These are phyloP conservation scores for Collybiopsis confluens DNA, from an alignment of 768 basidiomycete genomes.

Conservation along the genomic window DNA sequence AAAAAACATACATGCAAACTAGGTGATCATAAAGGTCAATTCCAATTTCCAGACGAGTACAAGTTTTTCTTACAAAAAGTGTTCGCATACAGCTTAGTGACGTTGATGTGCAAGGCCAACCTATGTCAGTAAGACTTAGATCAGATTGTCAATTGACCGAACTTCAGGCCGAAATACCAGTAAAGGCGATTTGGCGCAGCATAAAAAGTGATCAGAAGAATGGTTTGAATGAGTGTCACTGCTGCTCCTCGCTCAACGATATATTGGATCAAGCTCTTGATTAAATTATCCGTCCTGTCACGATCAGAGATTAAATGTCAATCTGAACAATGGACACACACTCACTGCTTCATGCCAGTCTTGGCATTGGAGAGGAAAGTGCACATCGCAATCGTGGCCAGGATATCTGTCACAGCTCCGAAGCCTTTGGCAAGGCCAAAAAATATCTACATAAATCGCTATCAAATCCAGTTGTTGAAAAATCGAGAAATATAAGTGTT, in stretches of 20 bases:
- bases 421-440: conserved; percentile 43
- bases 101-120: conserved; percentile 45
- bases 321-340: not conserved
- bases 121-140: conserved; percentile 17
- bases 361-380: conserved; percentile 30
- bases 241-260: conserved; percentile 39
- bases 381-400: conserved; percentile 43
- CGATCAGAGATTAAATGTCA: not conserved
- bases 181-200: conserved; percentile 29
- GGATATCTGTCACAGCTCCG: conserved; percentile 36
- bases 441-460: conserved; percentile 30
- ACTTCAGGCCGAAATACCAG: conserved; percentile 24
- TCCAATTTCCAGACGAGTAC: not conserved
- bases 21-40: not conserved
- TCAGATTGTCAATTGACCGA: too few relatives aligned
- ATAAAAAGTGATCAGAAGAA: conserved; percentile 38
- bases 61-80: conserved; percentile 38
- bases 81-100: conserved; percentile 45
- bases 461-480: not conserved
- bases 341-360: conserved; percentile 35
- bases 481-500: not conserved
- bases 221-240: conserved; percentile 38
- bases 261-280: conserved; percentile 35
- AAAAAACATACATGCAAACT: not conserved
- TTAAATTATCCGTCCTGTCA: conserved; percentile 34